Evolutionary conservation across 2,329 filamentous ascomycete species (phyloP), one percentile per base, ranked within the genome.

Genomic region (Botryotinia convoluta): DNA sequence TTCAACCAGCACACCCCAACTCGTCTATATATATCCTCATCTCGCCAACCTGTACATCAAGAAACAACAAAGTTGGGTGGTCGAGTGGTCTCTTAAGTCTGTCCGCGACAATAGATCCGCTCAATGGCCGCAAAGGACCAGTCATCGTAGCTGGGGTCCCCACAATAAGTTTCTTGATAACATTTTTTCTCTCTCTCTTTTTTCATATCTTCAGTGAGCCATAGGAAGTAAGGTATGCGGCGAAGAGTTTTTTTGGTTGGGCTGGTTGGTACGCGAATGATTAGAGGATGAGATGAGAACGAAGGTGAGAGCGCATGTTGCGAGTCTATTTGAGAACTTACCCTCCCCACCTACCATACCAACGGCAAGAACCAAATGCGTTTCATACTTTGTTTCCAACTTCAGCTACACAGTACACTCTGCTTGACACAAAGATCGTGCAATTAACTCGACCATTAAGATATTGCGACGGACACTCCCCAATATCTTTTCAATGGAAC

Each of bases 11-110:
- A 3, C 14, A 39, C 22, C 1, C 12, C 16, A 12, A 4, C 7
- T 54, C 14, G 22, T n/a, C 45, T 67, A 39, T 67, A 51, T 54
- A 67, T 67, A 61, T 61, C 35, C 35, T 39, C 22, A 39, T n/a
- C 12, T 20, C 22, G 22, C 3, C 20, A 16, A 26, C 9, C 26
- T 9, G 8, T 61, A 39, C 35, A 57, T 57, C 51, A 39, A 62
- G 60, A 42, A 29, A 42, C 60, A 39, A 29, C 14, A 63, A 4
- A 20, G 26, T 12, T 29, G 37, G 60, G 37, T 29, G 26, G 26
- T 62, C 37, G 16, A 26, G 35, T n/a, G 12, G 59, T 39, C n/a
- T 37, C 59, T 61, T 39, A n/a, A 29, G 59, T n/a, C 16, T 22
- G 22, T 61, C 37, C 16, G 8, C 26, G 26, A 29, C 26, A 63